A percentile compares a stretch with the other conserved stretches of the same genome.
Conservation (phyloP, 179 eudicot species). For the Beta lomatogona region DNA sequence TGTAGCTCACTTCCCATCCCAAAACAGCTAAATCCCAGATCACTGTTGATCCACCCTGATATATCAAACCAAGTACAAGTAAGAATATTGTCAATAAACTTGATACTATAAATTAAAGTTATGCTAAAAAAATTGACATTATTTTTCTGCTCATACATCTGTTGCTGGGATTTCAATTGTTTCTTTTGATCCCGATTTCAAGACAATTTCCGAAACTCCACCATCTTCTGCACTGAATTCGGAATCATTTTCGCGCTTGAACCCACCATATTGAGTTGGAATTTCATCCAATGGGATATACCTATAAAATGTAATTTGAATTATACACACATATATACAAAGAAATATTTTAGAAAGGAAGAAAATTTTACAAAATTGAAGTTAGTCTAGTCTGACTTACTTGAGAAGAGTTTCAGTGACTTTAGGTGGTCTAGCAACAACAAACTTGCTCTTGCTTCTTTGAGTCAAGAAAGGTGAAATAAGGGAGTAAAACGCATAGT, state of each 20-base stretch:
- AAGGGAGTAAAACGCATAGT: constrained; percentile 56
- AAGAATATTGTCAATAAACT: background rate
- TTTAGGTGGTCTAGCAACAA: constrained; percentile 60
- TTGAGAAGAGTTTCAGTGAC: constrained; percentile 70
- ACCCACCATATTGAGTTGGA: constrained; percentile 54
- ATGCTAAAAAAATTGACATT: too few species aligned
- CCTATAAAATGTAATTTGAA: constrained; percentile 29
- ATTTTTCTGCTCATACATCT: constrained; percentile 38
- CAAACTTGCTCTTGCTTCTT: constrained; percentile 76
- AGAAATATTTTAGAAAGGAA: background rate
- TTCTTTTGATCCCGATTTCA: constrained; percentile 52
- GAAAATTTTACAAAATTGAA: too few species aligned
- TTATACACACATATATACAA: too few species aligned
- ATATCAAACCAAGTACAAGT: background rate
- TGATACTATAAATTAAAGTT: too few species aligned
- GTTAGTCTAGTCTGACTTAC: constrained; percentile 36
- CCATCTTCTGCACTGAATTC: constrained; percentile 41
- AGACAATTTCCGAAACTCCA: constrained; percentile 39
- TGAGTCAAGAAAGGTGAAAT: constrained; percentile 68
- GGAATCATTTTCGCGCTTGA: constrained; percentile 37
- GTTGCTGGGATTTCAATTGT: constrained; percentile 53
- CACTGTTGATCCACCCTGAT: constrained; percentile 30
- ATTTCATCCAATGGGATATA: constrained; percentile 56
- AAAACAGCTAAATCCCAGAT: constrained; percentile 35
- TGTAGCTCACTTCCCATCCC: constrained; percentile 46